phyloP scores from a whole-genome alignment of 495 filamentous ascomycete genomes.

The Aspergillus saccharolyticus region DNA sequence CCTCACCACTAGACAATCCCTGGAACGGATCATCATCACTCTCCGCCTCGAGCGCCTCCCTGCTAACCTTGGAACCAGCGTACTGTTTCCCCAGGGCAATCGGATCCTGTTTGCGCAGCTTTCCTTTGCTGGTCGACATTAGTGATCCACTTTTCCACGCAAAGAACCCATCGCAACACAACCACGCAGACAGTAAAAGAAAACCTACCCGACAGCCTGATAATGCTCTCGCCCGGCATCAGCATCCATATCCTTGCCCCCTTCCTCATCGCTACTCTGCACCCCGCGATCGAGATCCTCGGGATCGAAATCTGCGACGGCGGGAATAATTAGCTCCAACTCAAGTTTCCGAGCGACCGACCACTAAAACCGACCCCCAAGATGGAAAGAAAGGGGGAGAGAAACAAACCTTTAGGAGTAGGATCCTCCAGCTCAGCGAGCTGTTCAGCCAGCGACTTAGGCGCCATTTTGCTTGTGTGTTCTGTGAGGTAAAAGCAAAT shows the following conservation, averaged over 20 bases:
- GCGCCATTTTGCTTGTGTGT: slow-evolving; percentile 16
- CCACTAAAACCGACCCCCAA: slow-evolving; percentile 2
- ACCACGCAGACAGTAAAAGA: background rate
- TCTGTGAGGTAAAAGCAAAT: no score
- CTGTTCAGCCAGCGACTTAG: slow-evolving; percentile 55
- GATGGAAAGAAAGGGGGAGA: background rate
- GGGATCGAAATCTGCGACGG: slow-evolving; percentile 83
- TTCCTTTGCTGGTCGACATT: slow-evolving; percentile 66
- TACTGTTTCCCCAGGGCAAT: slow-evolving; percentile 70
- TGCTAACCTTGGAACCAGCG: slow-evolving; percentile 69
- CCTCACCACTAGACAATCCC: slow-evolving; percentile 32
- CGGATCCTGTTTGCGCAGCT: slow-evolving; percentile 67
- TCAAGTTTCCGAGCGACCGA: no score
- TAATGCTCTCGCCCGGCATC: slow-evolving; percentile 76
- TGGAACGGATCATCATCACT: slow-evolving; percentile 44
- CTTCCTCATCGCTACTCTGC: slow-evolving; percentile 51
- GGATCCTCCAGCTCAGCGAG: slow-evolving; percentile 60
- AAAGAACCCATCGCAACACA: background rate
- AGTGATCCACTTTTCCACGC: no score
- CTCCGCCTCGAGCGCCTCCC: slow-evolving; percentile 56
- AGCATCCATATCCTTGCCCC: slow-evolving; percentile 35
- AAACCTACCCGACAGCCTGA: slow-evolving; percentile 63
- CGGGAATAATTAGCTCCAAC: no score
- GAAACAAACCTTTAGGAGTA: slow-evolving; percentile 51
- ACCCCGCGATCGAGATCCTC: slow-evolving; percentile 61